Evolutionary conservation across 768 basidiomycete genomes (phyloP).

Genomic region (Tricholoma matsutake): DNA sequence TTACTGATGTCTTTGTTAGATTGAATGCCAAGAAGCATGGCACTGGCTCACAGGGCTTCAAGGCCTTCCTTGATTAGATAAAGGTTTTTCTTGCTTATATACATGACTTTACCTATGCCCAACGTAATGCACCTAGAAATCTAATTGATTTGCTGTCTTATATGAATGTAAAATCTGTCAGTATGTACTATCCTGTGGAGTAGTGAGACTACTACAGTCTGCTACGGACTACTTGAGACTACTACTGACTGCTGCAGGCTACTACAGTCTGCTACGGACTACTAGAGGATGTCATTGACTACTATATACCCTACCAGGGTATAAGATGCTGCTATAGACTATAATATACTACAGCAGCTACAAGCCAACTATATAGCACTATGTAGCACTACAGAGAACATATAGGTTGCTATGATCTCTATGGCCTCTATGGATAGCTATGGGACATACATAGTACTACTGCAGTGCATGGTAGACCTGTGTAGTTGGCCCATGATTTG

Average conservation of each 20-base stretch:
- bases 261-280: no score
- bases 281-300: no score
- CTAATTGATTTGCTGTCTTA: background rate
- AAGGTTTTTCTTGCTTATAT: background rate
- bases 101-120: background rate
- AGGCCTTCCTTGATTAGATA: background rate
- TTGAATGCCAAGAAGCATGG: background rate
- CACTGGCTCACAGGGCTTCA: background rate
- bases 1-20: background rate
- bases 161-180: background rate
- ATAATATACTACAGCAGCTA: background rate
- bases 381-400: background rate
- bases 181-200: no score
- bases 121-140: background rate
- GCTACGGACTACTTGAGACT: no score
- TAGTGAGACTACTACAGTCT: conserved; percentile 1
- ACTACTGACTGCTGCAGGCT: no score
- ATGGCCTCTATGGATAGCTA: no score
- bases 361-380: background rate
- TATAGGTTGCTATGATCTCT: no score
- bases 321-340: background rate
- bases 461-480: no score
- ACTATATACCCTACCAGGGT: background rate
- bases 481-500: no score
- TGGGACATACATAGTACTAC: no score